Base-by-base conservation (phyloP, 2,329 filamentous ascomycete species). In the Xylariales sp. region DNA sequence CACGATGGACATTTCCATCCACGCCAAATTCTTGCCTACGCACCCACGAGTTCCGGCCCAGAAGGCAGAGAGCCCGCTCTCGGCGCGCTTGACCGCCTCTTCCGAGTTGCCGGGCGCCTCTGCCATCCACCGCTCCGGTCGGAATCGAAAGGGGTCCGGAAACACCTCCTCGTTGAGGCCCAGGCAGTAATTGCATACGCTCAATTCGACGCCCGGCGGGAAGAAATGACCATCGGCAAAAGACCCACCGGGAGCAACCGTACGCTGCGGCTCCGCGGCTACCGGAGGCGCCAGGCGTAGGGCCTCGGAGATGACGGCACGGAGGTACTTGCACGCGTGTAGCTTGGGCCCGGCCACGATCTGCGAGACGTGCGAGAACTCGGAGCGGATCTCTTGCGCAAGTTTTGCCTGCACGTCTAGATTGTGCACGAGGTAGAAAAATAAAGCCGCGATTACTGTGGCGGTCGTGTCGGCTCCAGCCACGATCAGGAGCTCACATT, bases 111-210 rank as follows among this genome's bases (percentile, higher is more conserved):
- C 42, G 24, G 43, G 46, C 33, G 49, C 46, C 14, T 45, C 48
- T n/a, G 46, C 51, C 14, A 42, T 42, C 47, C 45, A 47, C 12
- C 43, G 43, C 16, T 47, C 47, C 6, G 47, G 47, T 5, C 25
- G 44, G 43, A 46, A 50, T 9, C 18, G 22, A 18, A 39, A 36
- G 10, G 46, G 43, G 3, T 25, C 14, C 4, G 31, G 22, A 33
- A 48, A 50, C 16, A 40, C 38, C 14, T 42, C 15, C 4, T 15
- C 27, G 20, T 43, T 43, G 8, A 41, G 40, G 27, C 35, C 36
- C 5, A 50, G 21, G 18, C 31, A 42, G 25, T 33, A 50, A 15
- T 46, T 21, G 3, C 43, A 40, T 9, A 48, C 39, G 4, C 22
- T 28, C 15, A 50, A 22, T 8, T 31, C 28, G 10, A 41, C 12